These are phyloP conservation scores for Rauvolfia tetraphylla DNA, from an alignment of 257 asterid genomes.

Conservation along the genomic window DNA sequence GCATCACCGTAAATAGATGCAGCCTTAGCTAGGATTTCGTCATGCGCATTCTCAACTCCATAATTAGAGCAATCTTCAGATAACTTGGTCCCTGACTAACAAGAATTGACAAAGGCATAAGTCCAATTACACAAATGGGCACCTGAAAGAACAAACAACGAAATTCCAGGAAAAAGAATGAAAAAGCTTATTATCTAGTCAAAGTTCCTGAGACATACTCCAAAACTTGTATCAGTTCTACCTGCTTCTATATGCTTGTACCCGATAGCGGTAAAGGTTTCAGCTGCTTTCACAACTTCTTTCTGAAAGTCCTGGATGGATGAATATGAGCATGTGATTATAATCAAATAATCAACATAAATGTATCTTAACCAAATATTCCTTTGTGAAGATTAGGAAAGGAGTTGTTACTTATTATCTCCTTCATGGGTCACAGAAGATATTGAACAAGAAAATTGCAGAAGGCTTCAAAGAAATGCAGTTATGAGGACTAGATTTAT, in stretches of 20 bases:
- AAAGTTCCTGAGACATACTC: neutral
- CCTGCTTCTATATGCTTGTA: conserved; percentile 98
- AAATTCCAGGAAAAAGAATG: too few species aligned
- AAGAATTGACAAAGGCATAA: conserved; percentile 11
- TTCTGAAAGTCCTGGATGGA: conserved; percentile 84
- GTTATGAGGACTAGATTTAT: neutral
- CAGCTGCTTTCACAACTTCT: conserved; percentile 92
- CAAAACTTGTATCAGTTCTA: conserved; percentile 26
- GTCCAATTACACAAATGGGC: neutral
- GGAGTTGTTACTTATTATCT: neutral
- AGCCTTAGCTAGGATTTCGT: conserved; percentile 83
- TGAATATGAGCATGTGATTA: conserved; percentile 7
- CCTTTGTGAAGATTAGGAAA: neutral
- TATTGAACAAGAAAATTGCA: neutral
- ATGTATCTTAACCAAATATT: neutral
- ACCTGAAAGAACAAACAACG: too few species aligned
- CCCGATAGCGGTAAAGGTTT: conserved; percentile 77
- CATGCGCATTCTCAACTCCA: conserved; percentile 74
- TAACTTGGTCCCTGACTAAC: conserved; percentile 84
- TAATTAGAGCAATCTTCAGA: conserved; percentile 86
- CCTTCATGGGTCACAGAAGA: neutral
- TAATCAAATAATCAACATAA: neutral
- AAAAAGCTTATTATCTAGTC: conserved; percentile 10
- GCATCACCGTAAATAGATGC: conserved; percentile 89
- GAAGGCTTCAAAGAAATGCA: neutral